These are phyloP conservation scores for Oldenlandia corymbosa DNA, from an alignment of 257 asterid species.

Conservation along the genomic window DNA sequence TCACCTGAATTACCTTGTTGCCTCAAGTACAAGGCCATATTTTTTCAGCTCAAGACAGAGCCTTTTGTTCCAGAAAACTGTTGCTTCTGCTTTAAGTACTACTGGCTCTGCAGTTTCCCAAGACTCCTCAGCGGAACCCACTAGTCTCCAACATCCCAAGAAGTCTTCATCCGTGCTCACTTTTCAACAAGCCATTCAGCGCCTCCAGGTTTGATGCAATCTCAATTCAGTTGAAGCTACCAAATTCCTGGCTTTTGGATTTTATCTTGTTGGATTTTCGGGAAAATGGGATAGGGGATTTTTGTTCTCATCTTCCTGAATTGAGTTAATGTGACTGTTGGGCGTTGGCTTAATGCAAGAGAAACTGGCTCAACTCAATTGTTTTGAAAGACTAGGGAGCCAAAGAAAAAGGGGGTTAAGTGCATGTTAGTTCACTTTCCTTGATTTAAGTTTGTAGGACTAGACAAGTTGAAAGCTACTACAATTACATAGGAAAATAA, in stretches of 20 bases:
- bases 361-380: not conserved
- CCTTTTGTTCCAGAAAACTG: constrained; percentile 29
- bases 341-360: not conserved
- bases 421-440: no score
- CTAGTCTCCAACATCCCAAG: constrained; percentile 8
- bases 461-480: no score
- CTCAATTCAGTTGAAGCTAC: not conserved
- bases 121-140: not conserved
- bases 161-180: constrained; percentile 51
- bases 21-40: constrained; percentile 22
- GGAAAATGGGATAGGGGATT: not conserved
- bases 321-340: not conserved
- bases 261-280: not conserved
- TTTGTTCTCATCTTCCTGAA: not conserved
- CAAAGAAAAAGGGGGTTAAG: not conserved
- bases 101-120: constrained; percentile 33
- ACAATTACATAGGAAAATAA: no score
- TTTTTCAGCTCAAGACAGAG: constrained; percentile 27
- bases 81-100: constrained; percentile 24
- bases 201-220: constrained; percentile 58
- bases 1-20: constrained; percentile 32
- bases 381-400: not conserved
- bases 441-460: no score
- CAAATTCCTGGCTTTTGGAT: not conserved
- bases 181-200: constrained; percentile 93